Conservation (phyloP, 805 yeast species). For the Zygosaccharomyces kombuchaensis region DNA sequence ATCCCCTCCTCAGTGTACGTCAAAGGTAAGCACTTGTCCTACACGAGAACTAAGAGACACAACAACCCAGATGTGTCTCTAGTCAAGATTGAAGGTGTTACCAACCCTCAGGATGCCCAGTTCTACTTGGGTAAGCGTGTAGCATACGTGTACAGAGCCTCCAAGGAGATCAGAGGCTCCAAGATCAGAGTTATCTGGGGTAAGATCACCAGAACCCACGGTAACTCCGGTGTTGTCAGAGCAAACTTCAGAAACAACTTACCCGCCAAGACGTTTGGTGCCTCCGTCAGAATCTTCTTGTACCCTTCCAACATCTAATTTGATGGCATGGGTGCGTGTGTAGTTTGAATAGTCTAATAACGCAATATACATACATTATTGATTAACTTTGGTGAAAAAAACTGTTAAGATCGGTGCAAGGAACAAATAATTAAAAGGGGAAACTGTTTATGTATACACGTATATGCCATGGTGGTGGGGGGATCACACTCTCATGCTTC, state of each 20-base stretch:
- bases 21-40: constrained; percentile 99
- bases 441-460: neutral
- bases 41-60: constrained; percentile 98
- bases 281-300: constrained; percentile 98
- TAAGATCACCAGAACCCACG: constrained; percentile 97
- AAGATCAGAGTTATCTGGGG: constrained; percentile 99
- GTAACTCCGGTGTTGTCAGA: constrained; percentile 96
- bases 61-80: constrained; percentile 98
- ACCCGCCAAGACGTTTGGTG: constrained; percentile 99
- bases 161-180: constrained; percentile 96
- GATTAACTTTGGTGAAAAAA: neutral
- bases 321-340: constrained; percentile 1
- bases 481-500: constrained; percentile 40
- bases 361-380: constrained; percentile 6
- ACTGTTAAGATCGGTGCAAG: no score
- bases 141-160: constrained; percentile 98
- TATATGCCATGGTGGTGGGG: neutral
- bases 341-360: constrained; percentile 1
- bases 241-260: constrained; percentile 98
- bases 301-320: constrained; percentile 98
- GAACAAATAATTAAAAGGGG: neutral
- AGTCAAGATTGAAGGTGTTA: constrained; percentile 95
- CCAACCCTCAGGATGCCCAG: constrained; percentile 87
- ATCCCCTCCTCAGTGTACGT: constrained; percentile 77
- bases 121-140: constrained; percentile 99